A percentile compares a stretch with the other conserved stretches of the same genome.
Evolutionary conservation across 2,329 filamentous ascomycete genomes (phyloP).

Genomic region (Alternaria sp.): DNA sequence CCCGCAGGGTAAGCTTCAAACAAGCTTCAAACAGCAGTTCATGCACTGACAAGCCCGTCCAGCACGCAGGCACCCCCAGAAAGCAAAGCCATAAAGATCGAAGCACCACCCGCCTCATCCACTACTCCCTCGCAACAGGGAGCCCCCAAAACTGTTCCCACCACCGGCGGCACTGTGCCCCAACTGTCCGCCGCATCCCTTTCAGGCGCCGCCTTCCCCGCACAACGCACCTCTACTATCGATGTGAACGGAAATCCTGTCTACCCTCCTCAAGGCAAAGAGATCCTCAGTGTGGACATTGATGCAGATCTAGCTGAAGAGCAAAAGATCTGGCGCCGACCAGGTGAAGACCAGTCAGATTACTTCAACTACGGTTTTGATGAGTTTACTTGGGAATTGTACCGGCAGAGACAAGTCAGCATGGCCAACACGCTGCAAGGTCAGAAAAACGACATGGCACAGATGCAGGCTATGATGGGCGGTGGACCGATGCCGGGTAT

Average conservation of each 20-base stretch:
- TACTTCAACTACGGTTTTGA: slow-evolving; percentile 99
- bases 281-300: slow-evolving; percentile 67
- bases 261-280: slow-evolving; percentile 77
- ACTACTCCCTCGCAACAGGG: slow-evolving; percentile 29
- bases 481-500: slow-evolving; percentile 39
- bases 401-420: slow-evolving; percentile 86
- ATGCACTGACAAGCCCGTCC: slow-evolving; percentile 26
- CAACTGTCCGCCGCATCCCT: slow-evolving; percentile 31
- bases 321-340: slow-evolving; percentile 94
- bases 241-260: slow-evolving; percentile 85
- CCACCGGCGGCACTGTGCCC: slow-evolving; percentile 27
- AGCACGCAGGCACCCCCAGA: slow-evolving; percentile 39
- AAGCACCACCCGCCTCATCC: slow-evolving; percentile 38
- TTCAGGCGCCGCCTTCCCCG: slow-evolving; percentile 63
- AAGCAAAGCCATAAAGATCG: slow-evolving; percentile 52
- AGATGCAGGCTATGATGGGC: slow-evolving; percentile 68
- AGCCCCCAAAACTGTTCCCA: slow-evolving; percentile 11
- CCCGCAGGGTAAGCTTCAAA: slow-evolving; percentile 38
- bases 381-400: slow-evolving; percentile 97
- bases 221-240: slow-evolving; percentile 77
- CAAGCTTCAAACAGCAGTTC: background rate
- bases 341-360: slow-evolving; percentile 92
- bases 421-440: slow-evolving; percentile 79
- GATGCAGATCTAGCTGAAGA: slow-evolving; percentile 67
- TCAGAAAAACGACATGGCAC: slow-evolving; percentile 75